These are phyloP conservation scores for Blastobotrys robertii DNA, from an alignment of 805 yeast genomes.

Conservation along the genomic window DNA sequence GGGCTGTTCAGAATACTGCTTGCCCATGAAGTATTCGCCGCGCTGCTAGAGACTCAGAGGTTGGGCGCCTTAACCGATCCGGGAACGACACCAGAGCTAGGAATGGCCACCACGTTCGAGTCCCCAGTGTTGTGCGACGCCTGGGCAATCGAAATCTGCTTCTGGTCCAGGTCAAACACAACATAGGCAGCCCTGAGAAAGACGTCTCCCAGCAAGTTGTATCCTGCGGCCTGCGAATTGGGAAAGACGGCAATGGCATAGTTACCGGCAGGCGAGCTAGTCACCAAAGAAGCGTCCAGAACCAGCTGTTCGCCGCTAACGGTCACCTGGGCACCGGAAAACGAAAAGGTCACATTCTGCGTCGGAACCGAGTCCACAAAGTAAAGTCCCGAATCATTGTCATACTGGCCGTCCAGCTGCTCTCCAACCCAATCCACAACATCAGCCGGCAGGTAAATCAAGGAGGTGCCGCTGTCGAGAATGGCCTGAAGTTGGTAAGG, in stretches of 20 bases:
- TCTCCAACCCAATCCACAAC: slow-evolving; percentile 1
- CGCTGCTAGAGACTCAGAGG: background rate
- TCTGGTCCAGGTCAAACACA: slow-evolving; percentile 52
- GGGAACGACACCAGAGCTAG: slow-evolving; percentile 1
- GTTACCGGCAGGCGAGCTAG: slow-evolving; percentile 1
- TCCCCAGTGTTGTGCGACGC: slow-evolving; percentile 25
- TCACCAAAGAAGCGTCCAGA: slow-evolving; percentile 9
- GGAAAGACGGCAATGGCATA: slow-evolving; percentile 1
- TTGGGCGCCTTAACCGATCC: background rate
- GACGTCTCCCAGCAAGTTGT: slow-evolving; percentile 43
- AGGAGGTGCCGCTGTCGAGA: slow-evolving; percentile 14
- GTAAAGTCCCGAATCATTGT: background rate
- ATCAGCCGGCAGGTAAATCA: slow-evolving; percentile 8
- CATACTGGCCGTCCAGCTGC: slow-evolving; percentile 1
- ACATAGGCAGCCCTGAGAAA: slow-evolving; percentile 54
- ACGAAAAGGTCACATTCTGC: slow-evolving; percentile 8
- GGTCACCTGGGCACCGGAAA: slow-evolving; percentile 15
- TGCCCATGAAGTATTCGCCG: background rate
- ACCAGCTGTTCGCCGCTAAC: slow-evolving; percentile 18
- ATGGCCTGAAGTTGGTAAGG: slow-evolving; percentile 5
- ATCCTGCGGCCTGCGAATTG: background rate
- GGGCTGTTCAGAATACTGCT: background rate
- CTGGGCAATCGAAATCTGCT: slow-evolving; percentile 45
- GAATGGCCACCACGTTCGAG: slow-evolving; percentile 18
- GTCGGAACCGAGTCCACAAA: slow-evolving; percentile 2